Percentiles rank a stretch among this genome's conserved stretches.
Evolutionary conservation across 1,284 basidiomycete species (phyloP).

Genomic region (Rhodotorula sp.): DNA sequence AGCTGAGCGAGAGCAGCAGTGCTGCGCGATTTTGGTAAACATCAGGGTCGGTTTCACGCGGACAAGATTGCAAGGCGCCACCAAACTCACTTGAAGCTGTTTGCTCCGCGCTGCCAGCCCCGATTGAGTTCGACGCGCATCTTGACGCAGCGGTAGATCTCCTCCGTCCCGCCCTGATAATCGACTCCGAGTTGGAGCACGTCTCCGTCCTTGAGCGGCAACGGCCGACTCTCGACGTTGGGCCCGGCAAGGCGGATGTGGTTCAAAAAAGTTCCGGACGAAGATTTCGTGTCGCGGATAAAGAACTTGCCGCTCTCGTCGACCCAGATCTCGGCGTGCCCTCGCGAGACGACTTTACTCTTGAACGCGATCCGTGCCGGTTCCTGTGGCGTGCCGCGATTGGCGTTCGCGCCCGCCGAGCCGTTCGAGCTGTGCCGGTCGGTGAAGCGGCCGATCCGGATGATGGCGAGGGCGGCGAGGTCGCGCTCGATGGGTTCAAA

Average conservation of each 20-base stretch:
- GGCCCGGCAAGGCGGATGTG: slow-evolving; percentile 85
- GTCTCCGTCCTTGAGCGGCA: slow-evolving; percentile 87
- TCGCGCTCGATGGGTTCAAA: slow-evolving; percentile 92
- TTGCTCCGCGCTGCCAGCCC: slow-evolving; percentile 80
- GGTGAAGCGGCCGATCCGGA: slow-evolving; percentile 52
- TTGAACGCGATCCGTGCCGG: slow-evolving; percentile 86
- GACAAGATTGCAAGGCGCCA: too few species aligned
- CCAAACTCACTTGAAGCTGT: slow-evolving; percentile 85
- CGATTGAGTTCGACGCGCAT: slow-evolving; percentile 81
- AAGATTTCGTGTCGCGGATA: slow-evolving; percentile 86
- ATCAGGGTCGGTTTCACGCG: not conserved
- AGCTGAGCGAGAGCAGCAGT: slow-evolving; percentile 78
- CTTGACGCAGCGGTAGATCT: slow-evolving; percentile 97
- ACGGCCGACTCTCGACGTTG: slow-evolving; percentile 73
- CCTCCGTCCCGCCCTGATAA: slow-evolving; percentile 95
- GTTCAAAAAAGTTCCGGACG: slow-evolving; percentile 92
- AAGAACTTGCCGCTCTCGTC: slow-evolving; percentile 61
- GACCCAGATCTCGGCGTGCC: slow-evolving; percentile 93
- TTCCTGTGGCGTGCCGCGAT: slow-evolving; percentile 55
- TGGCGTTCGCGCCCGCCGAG: slow-evolving; percentile 52
- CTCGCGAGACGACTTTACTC: slow-evolving; percentile 89
- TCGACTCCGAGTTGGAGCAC: slow-evolving; percentile 94
- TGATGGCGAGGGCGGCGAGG: slow-evolving; percentile 54
- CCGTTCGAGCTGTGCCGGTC: slow-evolving; percentile 48
- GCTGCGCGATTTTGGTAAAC: slow-evolving; percentile 49